Evolutionary conservation across 208 protist species (phyloP), one percentile per base, ranked within the genome.

Genomic region (Leishmania tarentolae): DNA sequence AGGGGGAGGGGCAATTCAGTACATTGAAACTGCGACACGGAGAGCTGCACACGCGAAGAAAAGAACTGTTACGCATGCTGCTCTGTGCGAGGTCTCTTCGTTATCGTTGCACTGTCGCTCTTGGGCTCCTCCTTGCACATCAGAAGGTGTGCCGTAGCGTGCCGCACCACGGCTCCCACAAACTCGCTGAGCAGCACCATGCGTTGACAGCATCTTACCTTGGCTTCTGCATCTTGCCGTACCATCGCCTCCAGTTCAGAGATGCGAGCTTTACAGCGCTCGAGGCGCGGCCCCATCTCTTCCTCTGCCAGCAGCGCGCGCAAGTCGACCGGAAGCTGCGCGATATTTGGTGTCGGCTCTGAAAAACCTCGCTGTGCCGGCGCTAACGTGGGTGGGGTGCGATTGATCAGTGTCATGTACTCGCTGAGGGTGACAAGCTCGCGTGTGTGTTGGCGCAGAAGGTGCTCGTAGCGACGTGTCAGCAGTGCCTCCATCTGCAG

Each of bases 371-470:
- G 63, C 11, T 50, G 42, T 57, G 59, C 76, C 24, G 72, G n/a
- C 19, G 66, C 61, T 35, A 83, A 42, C 4, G 68, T 85, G n/a
- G 73, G 80, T 50, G 61, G 82, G 46, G 75, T 40, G 3, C 65
- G 53, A 52, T 74, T 59, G 40, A 81, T 65, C 11, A 91, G 46
- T 21, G 76, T 57, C 4, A 94, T 81, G 75, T 83, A 93, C 83
- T 96, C 91, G 50, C 89, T 92, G 17, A 96, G 78, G 5, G 84
- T 72, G 31, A 95, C 79, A 24, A 96, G 77, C 79, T 96, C 91
- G 40, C 88, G 87, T 83, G 88, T 94, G 80, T 88, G 83, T 65
- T 93, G 84, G 6, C 90, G 80, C 68, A 88, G 83, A 50, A 87
- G 77, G 28, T 93, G 87, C 75, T 96, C 93, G 80, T 96, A 91